Base-by-base conservation (phyloP, 768 basidiomycete genomes). In the Termitomyces sp. region DNA sequence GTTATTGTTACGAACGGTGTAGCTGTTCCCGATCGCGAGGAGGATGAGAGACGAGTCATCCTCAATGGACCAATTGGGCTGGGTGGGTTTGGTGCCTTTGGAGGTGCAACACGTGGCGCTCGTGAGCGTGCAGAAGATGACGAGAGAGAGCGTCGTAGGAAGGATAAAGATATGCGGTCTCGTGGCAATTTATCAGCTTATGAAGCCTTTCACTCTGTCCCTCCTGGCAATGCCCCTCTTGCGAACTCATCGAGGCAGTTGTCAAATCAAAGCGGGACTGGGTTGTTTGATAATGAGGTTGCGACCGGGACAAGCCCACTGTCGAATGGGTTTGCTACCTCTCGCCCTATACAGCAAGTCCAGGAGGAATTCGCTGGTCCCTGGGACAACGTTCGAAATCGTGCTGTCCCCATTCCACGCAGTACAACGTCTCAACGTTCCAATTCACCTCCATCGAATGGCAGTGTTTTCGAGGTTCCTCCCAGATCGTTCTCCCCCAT, bases 171-270 rank as follows among this genome's bases (percentile, higher is more conserved):
- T 22, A 43, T 79, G 36, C 72, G 73, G 32, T 72, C 80, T 26
- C 72, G 71, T 47, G 71, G 67, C 44, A 73, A 75, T 62, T 66
- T 80, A 2, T 74, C 76, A 24, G 81, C 87, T 1, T 92, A 82
- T 66, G 91, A 94, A 65, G 87, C 90, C 2, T 94, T 92, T 75
- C 86, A 92, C 67, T 83, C 85, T 1, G 80, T 86, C 1, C 76
- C 73, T 46, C 40, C 75, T 28, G 72, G 64, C 6, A 55, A 59
- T 7, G 62, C 48, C 18, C 57, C 57, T 13, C 36, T 35, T 13
- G 12, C 26, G 30, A 53, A 55, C 2, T 52, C 57, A 2, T 75
- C 77, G 18, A 66, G 77, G 56, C 75, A 76, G 61, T 61, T 68
- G 4, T 72, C 77, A 3, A 68, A 63, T 26, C 50, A 69, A n/a